These are phyloP conservation scores for Castanea mollissima DNA, from an alignment of 306 rosid genomes.

Conservation along the genomic window DNA sequence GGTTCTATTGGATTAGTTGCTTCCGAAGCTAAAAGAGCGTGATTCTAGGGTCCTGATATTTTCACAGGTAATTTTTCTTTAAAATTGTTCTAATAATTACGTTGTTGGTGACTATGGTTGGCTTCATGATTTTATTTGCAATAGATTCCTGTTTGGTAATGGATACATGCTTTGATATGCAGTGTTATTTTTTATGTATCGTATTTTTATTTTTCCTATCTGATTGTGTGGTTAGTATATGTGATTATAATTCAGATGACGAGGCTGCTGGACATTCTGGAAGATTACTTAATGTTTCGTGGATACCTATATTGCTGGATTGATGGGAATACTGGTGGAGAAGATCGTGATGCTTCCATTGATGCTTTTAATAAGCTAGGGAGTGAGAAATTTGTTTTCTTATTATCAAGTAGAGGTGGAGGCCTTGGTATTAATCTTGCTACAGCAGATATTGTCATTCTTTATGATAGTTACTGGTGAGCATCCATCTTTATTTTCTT, in stretches of 20 bases:
- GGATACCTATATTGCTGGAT: slow-evolving; percentile 91
- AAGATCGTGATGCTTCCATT: slow-evolving; percentile 95
- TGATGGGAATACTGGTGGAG: slow-evolving; percentile 98
- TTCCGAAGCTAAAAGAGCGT: slow-evolving; percentile 92
- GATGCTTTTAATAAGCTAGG: slow-evolving; percentile 90
- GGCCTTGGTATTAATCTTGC: slow-evolving; percentile 99
- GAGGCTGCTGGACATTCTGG: slow-evolving; percentile 92
- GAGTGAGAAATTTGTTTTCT: slow-evolving; percentile 94
- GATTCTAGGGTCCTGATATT: slow-evolving; percentile 96
- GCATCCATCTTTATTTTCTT: slow-evolving; percentile 12
- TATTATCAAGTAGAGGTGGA: slow-evolving; percentile 93
- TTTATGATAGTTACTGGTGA: slow-evolving; percentile 97
- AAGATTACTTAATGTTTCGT: slow-evolving; percentile 83
- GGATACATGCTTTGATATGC: neutral
- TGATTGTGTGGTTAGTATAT: slow-evolving; percentile 2
- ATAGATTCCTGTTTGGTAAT: slow-evolving; percentile 2
- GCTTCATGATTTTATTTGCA: slow-evolving; percentile 1
- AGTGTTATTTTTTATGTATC: neutral
- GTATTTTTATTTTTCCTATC: neutral
- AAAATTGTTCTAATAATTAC: neutral
- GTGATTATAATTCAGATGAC: slow-evolving; percentile 68
- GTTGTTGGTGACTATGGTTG: neutral
- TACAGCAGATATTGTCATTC: slow-evolving; percentile 96
- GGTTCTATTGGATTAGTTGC: slow-evolving; percentile 97
- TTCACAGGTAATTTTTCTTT: slow-evolving; percentile 54